phyloP scores from a whole-genome alignment of 2,329 filamentous ascomycete genomes.

The Aureobasidium sp. region DNA sequence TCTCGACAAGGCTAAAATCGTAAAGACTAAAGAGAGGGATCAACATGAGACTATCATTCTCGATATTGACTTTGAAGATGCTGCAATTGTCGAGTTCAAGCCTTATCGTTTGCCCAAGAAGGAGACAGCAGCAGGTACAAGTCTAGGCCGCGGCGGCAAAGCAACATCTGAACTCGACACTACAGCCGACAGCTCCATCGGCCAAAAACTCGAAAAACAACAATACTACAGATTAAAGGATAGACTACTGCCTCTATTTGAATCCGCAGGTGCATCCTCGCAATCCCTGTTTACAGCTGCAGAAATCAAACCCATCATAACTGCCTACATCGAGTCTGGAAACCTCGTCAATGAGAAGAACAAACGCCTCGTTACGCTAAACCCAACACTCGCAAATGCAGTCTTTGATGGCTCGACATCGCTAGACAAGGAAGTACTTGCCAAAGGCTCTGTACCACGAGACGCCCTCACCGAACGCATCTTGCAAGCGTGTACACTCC shows the following conservation, averaged over 20 bases:
- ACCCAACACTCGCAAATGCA: constrained; percentile 54
- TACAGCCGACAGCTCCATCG: constrained; percentile 31
- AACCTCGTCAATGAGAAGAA: constrained; percentile 49
- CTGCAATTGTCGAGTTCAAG: constrained; percentile 45
- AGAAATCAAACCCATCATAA: constrained; percentile 50
- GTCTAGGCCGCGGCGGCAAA: constrained; percentile 26
- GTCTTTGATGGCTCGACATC: constrained; percentile 47
- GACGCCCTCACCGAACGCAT: constrained; percentile 54
- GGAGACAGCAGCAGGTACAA: constrained; percentile 35
- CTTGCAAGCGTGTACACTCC: constrained; percentile 45
- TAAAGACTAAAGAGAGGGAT: constrained; percentile 57
- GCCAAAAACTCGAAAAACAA: constrained; percentile 42
- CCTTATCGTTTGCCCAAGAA: constrained; percentile 56
- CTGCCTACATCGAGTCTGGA: constrained; percentile 51
- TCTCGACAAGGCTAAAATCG: constrained; percentile 54
- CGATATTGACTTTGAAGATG: constrained; percentile 56
- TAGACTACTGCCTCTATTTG: constrained; percentile 49
- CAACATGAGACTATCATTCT: constrained; percentile 56
- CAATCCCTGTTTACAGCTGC: constrained; percentile 47
- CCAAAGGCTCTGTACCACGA: constrained; percentile 49
- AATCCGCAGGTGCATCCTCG: constrained; percentile 39
- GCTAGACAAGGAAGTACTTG: constrained; percentile 48
- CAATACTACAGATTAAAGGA: constrained; percentile 49
- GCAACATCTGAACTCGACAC: constrained; percentile 29
- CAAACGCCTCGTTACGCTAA: constrained; percentile 52